phyloP scores from a whole-genome alignment of 257 asterid genomes.

The Striga asiatica region DNA sequence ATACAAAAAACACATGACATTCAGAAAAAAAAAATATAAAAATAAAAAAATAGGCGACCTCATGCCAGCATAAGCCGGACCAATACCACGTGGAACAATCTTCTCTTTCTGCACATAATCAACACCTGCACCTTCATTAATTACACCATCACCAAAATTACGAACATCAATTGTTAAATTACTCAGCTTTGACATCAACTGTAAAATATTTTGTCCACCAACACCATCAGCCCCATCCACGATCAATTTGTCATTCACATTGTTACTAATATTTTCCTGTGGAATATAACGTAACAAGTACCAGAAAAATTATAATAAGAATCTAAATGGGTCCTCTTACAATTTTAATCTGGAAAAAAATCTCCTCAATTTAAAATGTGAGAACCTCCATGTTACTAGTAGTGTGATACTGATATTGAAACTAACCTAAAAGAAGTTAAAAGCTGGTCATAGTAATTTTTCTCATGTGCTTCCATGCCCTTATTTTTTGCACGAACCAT shows the following conservation, averaged over 20 bases:
- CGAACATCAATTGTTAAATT: conserved; percentile 59
- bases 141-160: conserved; percentile 67
- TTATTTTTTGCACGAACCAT: conserved; percentile 79
- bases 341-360: neutral
- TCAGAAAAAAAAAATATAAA: no score
- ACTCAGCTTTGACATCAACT: conserved; percentile 37
- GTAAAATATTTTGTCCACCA: conserved; percentile 76
- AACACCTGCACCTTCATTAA: conserved; percentile 93
- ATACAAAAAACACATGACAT: conserved; percentile 8
- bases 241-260: conserved; percentile 37
- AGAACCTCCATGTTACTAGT: neutral
- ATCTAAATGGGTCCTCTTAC: neutral
- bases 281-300: conserved; percentile 64
- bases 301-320: conserved; percentile 27
- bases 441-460: conserved; percentile 52
- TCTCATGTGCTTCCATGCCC: conserved; percentile 60
- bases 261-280: conserved; percentile 22
- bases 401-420: neutral
- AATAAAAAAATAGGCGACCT: conserved; percentile 54
- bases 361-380: no score
- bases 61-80: conserved; percentile 46
- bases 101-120: conserved; percentile 97
- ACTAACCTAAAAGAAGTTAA: conserved; percentile 64
- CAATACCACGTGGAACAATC: conserved; percentile 65
- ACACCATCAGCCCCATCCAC: conserved; percentile 95